A percentile compares a stretch with the other conserved stretches of the same genome.
phyloP scores from a whole-genome alignment of 371 early-diverging fungal species.

The Synchytrium microbalum region DNA sequence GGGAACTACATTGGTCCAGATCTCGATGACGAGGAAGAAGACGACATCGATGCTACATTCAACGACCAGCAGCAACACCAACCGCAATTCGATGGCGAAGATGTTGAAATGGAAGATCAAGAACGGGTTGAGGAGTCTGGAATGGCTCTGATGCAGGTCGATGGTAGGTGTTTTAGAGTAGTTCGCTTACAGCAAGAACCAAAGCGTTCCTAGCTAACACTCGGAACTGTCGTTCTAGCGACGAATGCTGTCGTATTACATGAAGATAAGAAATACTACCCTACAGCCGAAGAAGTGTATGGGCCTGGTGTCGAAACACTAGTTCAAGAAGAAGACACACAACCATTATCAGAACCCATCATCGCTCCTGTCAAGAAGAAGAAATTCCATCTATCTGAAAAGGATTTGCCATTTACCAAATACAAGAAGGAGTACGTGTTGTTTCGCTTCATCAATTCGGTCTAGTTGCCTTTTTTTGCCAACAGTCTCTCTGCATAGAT shows the following conservation, averaged over 20 bases:
- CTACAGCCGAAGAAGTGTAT: constrained; percentile 94
- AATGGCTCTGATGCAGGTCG: constrained; percentile 24
- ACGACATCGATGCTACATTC: constrained; percentile 13
- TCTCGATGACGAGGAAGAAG: constrained; percentile 46
- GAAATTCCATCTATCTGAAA: constrained; percentile 77
- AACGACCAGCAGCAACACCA: background rate
- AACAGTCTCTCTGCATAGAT: constrained; percentile 40
- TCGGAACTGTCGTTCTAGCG: background rate
- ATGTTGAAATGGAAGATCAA: constrained; percentile 7
- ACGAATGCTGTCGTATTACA: constrained; percentile 82
- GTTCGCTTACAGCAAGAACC: no score
- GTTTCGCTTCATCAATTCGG: background rate
- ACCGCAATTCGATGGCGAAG: constrained; percentile 13
- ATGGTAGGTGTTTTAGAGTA: constrained; percentile 20
- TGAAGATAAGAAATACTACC: constrained; percentile 97
- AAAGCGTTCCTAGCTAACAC: background rate
- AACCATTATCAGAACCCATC: constrained; percentile 91
- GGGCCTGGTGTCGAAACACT: constrained; percentile 91
- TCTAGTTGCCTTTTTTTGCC: background rate
- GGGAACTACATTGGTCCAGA: constrained; percentile 97
- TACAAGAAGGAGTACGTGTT: constrained; percentile 77
- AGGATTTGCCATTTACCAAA: constrained; percentile 71
- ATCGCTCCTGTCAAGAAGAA: constrained; percentile 81
- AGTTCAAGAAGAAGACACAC: constrained; percentile 96
- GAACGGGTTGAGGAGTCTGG: constrained; percentile 9